Conservation (phyloP, 2,329 filamentous ascomycete species). For the Ophiosphaerella narmari region DNA sequence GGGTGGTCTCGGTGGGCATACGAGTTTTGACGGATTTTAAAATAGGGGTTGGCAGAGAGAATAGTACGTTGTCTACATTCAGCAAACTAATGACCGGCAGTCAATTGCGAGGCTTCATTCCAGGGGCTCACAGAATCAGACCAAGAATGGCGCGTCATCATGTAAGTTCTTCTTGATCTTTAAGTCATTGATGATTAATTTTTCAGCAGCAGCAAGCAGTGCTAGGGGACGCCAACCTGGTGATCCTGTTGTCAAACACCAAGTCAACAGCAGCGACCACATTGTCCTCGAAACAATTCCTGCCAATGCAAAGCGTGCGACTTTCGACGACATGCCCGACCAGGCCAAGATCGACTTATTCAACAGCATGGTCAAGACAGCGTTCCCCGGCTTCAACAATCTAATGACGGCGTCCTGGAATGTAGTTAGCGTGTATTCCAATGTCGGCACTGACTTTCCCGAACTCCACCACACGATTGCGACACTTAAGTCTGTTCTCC, state of each 20-base stretch:
- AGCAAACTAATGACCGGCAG: too few species aligned
- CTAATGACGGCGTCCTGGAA: constrained; percentile 40
- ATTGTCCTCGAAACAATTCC: constrained; percentile 28
- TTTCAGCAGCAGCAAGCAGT: constrained; percentile 6
- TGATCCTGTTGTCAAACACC: constrained; percentile 23
- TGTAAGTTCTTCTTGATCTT: constrained; percentile 3
- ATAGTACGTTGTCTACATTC: too few species aligned
- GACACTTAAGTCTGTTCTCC: constrained; percentile 31
- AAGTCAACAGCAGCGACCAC: constrained; percentile 31
- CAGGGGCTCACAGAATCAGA: neutral
- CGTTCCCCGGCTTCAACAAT: constrained; percentile 38
- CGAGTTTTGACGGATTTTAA: too few species aligned
- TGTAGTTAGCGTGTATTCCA: constrained; percentile 33
- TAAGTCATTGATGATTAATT: neutral
- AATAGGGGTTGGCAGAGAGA: too few species aligned
- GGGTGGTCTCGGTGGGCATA: too few species aligned
- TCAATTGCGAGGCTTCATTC: too few species aligned
- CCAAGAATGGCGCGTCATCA: neutral
- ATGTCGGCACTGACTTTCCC: constrained; percentile 30
- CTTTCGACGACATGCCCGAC: constrained; percentile 26
- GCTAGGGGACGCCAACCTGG: constrained; percentile 11
- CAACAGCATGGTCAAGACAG: constrained; percentile 28
- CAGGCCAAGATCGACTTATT: constrained; percentile 34
- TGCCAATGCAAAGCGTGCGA: constrained; percentile 24
- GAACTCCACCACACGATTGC: constrained; percentile 31